Evolutionary conservation across 139 green algal genomes (phyloP).

Genomic region (Diplosphaera chodatii): DNA sequence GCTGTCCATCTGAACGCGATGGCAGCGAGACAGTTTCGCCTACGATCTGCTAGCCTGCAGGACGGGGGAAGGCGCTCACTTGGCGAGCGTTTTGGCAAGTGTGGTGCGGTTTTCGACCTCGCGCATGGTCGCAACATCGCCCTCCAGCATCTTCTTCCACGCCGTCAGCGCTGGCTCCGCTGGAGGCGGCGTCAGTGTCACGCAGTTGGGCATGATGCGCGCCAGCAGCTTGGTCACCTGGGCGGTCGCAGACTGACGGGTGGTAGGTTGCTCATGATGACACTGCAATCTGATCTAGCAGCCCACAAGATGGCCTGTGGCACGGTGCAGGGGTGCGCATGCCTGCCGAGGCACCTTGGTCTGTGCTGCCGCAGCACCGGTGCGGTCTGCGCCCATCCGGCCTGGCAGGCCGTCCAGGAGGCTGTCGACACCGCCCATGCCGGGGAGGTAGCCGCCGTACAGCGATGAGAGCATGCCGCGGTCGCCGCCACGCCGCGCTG

Average conservation of each 20-base stretch:
- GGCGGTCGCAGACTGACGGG: neutral
- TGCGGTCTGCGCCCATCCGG: neutral
- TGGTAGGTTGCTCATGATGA: too few species aligned
- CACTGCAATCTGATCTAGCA: too few species aligned
- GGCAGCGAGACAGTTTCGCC: too few species aligned
- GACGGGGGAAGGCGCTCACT: conserved; percentile 7
- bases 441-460: neutral
- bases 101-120: conserved; percentile 28
- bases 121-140: conserved; percentile 29
- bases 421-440: neutral
- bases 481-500: neutral
- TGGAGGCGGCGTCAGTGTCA: conserved; percentile 36
- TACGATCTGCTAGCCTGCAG: too few species aligned
- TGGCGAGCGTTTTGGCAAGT: conserved; percentile 20
- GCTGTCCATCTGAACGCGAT: too few species aligned
- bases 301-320: too few species aligned
- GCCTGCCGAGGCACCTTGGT: neutral
- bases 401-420: neutral
- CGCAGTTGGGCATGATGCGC: conserved; percentile 37
- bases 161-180: conserved; percentile 22
- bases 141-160: conserved; percentile 44
- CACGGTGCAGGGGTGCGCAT: too few species aligned
- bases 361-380: neutral
- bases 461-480: neutral
- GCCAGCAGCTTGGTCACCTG: conserved; percentile 22